Conservation (phyloP, 768 basidiomycete species). For the Hirschioporus abietinus region DNA sequence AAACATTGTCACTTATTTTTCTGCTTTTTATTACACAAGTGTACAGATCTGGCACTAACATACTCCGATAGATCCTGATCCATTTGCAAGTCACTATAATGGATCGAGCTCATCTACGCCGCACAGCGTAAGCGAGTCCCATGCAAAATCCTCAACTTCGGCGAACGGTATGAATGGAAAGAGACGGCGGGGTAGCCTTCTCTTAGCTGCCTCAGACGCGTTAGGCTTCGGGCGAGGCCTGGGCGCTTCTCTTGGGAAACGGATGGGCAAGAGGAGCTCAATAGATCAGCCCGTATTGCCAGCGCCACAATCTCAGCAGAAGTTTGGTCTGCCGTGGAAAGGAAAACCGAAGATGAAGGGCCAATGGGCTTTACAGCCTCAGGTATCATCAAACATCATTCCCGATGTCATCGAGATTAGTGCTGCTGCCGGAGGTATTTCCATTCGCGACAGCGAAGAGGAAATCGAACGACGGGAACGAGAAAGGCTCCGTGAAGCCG, state of each 20-base stretch:
- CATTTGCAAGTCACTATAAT: neutral
- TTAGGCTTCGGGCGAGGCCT: slow-evolving; percentile 27
- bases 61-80: neutral
- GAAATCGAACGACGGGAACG: slow-evolving; percentile 45
- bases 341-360: slow-evolving; percentile 4
- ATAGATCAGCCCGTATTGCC: slow-evolving; percentile 24
- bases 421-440: slow-evolving; percentile 22
- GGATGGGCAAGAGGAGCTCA: neutral
- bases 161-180: neutral
- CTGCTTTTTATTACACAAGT: neutral
- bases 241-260: slow-evolving; percentile 27
- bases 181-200: slow-evolving; percentile 18
- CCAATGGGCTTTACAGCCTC: slow-evolving; percentile 3
- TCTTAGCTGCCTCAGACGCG: slow-evolving; percentile 51
- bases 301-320: neutral
- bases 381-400: slow-evolving; percentile 20
- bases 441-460: slow-evolving; percentile 42
- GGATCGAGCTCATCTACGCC: neutral
- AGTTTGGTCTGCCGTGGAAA: neutral
- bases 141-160: neutral
- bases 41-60: neutral
- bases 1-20: neutral
- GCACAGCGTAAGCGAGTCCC: neutral
- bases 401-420: slow-evolving; percentile 73
- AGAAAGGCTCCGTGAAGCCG: slow-evolving; percentile 66